Evolutionary conservation across 1,139 yeast species (phyloP).

Genomic region (Arxiozyma slooffiae): DNA sequence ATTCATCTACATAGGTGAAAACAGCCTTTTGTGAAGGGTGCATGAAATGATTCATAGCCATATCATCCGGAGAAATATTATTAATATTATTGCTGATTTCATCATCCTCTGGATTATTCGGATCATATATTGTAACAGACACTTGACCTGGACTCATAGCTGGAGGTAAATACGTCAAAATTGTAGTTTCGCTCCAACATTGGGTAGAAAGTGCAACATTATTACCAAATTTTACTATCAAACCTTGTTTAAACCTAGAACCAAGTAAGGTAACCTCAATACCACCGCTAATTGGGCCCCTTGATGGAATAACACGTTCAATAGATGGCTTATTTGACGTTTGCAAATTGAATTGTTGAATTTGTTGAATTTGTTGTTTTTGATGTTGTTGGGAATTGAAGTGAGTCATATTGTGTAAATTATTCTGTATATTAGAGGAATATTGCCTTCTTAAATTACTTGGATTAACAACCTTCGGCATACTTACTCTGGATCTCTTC

Average conservation of each 20-base stretch:
- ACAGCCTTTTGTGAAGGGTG: constrained; percentile 31
- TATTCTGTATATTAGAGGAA: background rate
- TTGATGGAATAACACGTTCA: constrained; percentile 84
- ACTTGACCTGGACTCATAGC: constrained; percentile 86
- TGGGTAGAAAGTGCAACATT: constrained; percentile 79
- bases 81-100: background rate
- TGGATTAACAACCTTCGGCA: background rate
- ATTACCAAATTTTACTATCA: constrained; percentile 77
- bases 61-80: background rate
- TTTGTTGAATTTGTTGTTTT: background rate
- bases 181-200: constrained; percentile 92
- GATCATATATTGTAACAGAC: constrained; percentile 64
- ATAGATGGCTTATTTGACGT: constrained; percentile 41
- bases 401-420: background rate
- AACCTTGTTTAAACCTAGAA: constrained; percentile 71
- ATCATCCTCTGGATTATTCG: constrained; percentile 7
- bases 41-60: background rate
- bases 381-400: background rate
- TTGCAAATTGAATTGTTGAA: background rate
- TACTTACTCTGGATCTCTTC: constrained; percentile 2
- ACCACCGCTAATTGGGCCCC: constrained; percentile 93
- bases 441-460: background rate
- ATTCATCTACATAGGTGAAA: constrained; percentile 85
- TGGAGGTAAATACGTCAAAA: constrained; percentile 89
- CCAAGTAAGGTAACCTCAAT: constrained; percentile 88